Percentiles rank a stretch among this genome's conserved stretches.
phyloP scores from a whole-genome alignment of 2,329 filamentous ascomycete genomes.

The Paracoccidioides lutzii region DNA sequence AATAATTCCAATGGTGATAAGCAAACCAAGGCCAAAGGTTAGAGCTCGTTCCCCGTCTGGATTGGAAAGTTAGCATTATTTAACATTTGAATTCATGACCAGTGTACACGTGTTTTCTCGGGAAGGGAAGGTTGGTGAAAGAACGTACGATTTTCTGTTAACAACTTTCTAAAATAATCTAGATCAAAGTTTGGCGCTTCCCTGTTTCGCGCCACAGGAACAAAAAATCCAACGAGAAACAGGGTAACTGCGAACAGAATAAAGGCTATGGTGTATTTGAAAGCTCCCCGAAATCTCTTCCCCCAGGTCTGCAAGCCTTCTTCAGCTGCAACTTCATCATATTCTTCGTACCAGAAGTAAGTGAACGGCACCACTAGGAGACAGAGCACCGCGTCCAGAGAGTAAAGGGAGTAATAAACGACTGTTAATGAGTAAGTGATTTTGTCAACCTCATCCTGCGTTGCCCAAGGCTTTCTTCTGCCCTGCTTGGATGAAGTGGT shows the following conservation, averaged over 20 bases:
- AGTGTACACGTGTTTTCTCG: constrained; percentile 1
- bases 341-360: constrained; percentile 98
- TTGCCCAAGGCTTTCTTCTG: constrained; percentile 89
- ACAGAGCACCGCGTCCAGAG: constrained; percentile 78
- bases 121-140: not conserved
- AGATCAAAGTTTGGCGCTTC: constrained; percentile 60
- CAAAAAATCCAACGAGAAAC: constrained; percentile 88
- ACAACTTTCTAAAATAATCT: constrained; percentile 78
- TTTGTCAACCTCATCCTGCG: constrained; percentile 60
- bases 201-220: constrained; percentile 61
- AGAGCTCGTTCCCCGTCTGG: constrained; percentile 77
- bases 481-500: constrained; percentile 65
- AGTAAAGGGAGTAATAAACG: constrained; percentile 88
- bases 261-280: constrained; percentile 85
- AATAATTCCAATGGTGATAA: constrained; percentile 74
- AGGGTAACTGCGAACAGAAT: constrained; percentile 62
- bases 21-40: constrained; percentile 76
- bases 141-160: constrained; percentile 62
- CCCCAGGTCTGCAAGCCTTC: constrained; percentile 59
- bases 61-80: constrained; percentile 6
- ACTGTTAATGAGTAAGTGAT: constrained; percentile 72
- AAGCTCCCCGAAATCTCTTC: constrained; percentile 64
- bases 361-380: constrained; percentile 84
- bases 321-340: constrained; percentile 79
- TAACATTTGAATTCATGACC: not conserved